Conservation (phyloP, 176 grass and related monocot genomes). For the Avena eriantha region DNA sequence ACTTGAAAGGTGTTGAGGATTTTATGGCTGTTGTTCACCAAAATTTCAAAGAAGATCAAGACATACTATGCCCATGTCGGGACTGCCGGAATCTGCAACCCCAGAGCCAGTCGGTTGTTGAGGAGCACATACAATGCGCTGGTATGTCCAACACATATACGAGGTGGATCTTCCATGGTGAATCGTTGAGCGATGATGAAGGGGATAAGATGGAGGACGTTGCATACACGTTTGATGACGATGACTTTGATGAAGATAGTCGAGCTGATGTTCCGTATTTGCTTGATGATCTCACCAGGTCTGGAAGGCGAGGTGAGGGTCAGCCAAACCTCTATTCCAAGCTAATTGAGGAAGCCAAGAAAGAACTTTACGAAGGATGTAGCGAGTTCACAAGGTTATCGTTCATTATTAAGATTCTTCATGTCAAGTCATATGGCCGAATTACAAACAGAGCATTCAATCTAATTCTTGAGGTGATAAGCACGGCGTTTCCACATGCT, state of each 20-base stretch:
- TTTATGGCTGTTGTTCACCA: not conserved
- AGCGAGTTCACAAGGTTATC: not conserved
- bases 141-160: constrained; percentile 5
- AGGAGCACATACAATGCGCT: not conserved
- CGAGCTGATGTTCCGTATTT: not conserved
- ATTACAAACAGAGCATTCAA: not conserved
- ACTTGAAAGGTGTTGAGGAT: not conserved
- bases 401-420: constrained; percentile 1
- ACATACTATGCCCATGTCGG: not conserved
- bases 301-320: not conserved
- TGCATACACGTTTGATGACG: not conserved
- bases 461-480: not conserved
- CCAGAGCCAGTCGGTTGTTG: not conserved
- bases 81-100: not conserved
- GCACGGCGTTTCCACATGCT: not conserved
- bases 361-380: constrained; percentile 1
- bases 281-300: not conserved
- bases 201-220: not conserved
- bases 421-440: not conserved
- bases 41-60: not conserved
- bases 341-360: constrained; percentile 11
- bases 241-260: not conserved
- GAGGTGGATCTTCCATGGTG: not conserved
- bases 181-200: not conserved
- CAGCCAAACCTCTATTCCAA: not conserved